Conservation (phyloP, 2,329 filamentous ascomycete genomes). For the Ceratocystis lukuohia region DNA sequence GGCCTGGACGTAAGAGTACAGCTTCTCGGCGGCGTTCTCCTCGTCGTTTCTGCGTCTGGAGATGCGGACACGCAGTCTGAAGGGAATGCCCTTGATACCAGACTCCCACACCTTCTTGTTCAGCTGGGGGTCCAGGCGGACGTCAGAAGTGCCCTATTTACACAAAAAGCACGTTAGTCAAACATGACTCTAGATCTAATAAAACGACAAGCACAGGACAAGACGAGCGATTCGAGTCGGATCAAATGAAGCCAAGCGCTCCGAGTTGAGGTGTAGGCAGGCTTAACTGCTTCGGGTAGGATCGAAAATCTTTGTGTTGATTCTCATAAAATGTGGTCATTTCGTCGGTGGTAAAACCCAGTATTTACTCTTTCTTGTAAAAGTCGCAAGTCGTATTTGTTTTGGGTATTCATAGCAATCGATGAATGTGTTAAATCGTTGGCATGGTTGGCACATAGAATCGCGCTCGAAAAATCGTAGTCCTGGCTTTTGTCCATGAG, state of each 20-base stretch:
- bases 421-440: neutral
- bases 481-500: slow-evolving; percentile 9
- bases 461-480: slow-evolving; percentile 13
- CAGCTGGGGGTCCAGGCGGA: slow-evolving; percentile 94
- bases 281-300: neutral
- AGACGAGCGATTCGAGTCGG: neutral
- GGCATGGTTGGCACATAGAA: neutral
- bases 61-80: slow-evolving; percentile 94
- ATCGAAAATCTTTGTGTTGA: neutral
- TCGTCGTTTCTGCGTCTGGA: slow-evolving; percentile 99
- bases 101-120: slow-evolving; percentile 99
- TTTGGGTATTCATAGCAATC: neutral
- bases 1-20: slow-evolving; percentile 99
- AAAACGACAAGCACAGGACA: neutral
- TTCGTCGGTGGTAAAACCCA: neutral
- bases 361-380: neutral
- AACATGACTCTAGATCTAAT: neutral
- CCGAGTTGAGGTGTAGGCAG: neutral
- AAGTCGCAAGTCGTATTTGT: neutral
- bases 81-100: slow-evolving; percentile 97
- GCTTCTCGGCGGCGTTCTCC: slow-evolving; percentile 98
- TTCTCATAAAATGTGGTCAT: neutral
- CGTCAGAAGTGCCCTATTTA: slow-evolving; percentile 77
- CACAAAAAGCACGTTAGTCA: slow-evolving; percentile 16
- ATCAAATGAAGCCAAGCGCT: neutral